These are phyloP conservation scores for Fonsecaea pedrosoi DNA, from an alignment of 2,329 filamentous ascomycete genomes.

Conservation along the genomic window DNA sequence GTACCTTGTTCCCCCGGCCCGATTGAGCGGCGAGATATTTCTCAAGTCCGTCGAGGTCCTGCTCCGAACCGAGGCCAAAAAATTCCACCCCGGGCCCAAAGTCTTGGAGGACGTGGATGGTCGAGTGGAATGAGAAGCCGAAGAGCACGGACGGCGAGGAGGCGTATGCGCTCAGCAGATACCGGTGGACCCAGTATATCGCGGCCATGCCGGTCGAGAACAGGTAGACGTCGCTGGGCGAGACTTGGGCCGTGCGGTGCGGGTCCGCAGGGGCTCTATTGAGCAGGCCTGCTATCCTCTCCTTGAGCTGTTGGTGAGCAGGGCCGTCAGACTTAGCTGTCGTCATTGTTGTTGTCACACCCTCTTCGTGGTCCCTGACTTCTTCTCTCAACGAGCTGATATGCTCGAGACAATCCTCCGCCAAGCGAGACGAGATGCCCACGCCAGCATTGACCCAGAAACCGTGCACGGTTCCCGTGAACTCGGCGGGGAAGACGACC, in stretches of 20 bases:
- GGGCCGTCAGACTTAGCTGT: conserved; percentile 1
- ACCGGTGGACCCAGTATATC: conserved; percentile 54
- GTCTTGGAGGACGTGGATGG: conserved; percentile 57
- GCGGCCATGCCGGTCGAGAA: conserved; percentile 63
- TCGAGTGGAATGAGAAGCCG: conserved; percentile 61
- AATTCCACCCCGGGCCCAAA: conserved; percentile 53
- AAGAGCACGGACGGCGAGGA: conserved; percentile 52
- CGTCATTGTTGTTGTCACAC: not conserved
- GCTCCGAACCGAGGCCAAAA: conserved; percentile 53
- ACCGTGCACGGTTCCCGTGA: not conserved
- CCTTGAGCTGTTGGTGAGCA: conserved; percentile 14
- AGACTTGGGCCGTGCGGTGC: conserved; percentile 7
- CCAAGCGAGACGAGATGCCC: conserved; percentile 34
- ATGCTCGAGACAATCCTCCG: conserved; percentile 24
- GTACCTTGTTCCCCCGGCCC: conserved; percentile 42
- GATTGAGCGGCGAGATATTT: conserved; percentile 52
- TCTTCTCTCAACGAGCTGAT: conserved; percentile 27
- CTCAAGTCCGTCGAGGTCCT: conserved; percentile 60
- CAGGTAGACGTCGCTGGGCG: conserved; percentile 57
- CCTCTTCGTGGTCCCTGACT: not conserved
- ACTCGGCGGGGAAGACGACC: conserved; percentile 28
- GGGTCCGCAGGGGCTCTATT: conserved; percentile 21
- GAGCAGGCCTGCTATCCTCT: conserved; percentile 24
- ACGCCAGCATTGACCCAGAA: conserved; percentile 33
- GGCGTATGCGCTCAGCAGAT: conserved; percentile 47